Base-by-base conservation (phyloP, 805 yeast species). In the Wickerhamiella sorbophila region DNA sequence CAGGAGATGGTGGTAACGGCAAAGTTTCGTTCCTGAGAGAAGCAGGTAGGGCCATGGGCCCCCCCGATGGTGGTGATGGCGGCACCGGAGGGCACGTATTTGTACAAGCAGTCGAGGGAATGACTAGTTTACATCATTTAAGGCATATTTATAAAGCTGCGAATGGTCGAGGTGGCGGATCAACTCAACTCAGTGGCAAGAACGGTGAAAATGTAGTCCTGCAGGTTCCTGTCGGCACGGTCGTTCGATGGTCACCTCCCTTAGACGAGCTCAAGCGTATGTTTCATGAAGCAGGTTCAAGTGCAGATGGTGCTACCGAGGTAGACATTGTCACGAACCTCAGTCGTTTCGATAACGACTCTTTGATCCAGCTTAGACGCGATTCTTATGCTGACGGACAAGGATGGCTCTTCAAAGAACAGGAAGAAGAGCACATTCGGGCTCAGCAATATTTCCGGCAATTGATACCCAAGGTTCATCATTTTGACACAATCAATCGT, bases 51-150 rank as follows among this genome's bases (percentile, higher is more conserved):
- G 69, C 94, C 0, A 69, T 71, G 16, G 98, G 98, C 0, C 97
- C 98, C 0, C 94, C 98, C 0, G 94, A 87, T 59, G 98, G 98
- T n/a, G 98, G 98, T 8, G 96, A 91, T 62, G 98, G 98, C 24
- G 98, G 97, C 4, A 64, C 69, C 46, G 98, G 98, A 18, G 98
- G 98, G 2, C 70, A 78, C 41, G 71, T 91, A 2, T 88, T 79
- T 56, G 74, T 91, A 2, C 83, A 79, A 55, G 95, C 94, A 2
- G 76, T 78, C 1, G 74, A 74, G 39, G 82, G 81, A 18, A 52
- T 82, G 34, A 72, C 76, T 31, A 78, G 91, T 3, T 60, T 91
- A 44, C 85, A 84, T 51, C 75, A 75, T 45, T 53, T 88, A 22
- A 71, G 71, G 46, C 71, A 79, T 31, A 70, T 70, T 14, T 85